phyloP scores from a whole-genome alignment of 2,329 filamentous ascomycete species.

The Colletotrichum gigasporum region DNA sequence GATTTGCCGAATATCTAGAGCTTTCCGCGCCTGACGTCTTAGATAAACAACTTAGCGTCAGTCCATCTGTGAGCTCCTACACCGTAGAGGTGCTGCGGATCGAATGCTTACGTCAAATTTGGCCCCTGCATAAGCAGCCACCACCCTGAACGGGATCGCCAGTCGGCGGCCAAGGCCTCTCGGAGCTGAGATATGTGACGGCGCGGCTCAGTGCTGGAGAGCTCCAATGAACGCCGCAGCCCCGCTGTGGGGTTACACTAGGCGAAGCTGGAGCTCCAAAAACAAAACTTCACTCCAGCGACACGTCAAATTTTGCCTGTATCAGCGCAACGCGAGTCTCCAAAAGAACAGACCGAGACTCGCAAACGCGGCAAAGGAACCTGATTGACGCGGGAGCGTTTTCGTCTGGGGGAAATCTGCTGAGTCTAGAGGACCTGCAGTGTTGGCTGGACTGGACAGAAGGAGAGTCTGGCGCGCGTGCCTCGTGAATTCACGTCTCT shows the following conservation, averaged over 20 bases:
- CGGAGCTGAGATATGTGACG: slow-evolving; percentile 3
- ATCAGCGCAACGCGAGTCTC: background rate
- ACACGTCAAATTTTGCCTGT: background rate
- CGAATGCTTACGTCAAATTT: background rate
- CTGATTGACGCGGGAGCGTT: too few species aligned
- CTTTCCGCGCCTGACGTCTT: too few species aligned
- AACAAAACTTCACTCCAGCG: slow-evolving; percentile 16
- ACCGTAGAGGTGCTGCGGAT: too few species aligned
- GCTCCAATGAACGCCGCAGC: slow-evolving; percentile 15
- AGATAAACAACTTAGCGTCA: too few species aligned
- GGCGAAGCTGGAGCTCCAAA: slow-evolving; percentile 11
- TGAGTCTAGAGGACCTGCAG: background rate
- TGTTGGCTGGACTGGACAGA: background rate
- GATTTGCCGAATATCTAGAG: too few species aligned
- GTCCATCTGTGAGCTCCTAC: too few species aligned
- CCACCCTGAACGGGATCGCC: background rate
- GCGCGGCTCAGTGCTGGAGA: slow-evolving; percentile 5
- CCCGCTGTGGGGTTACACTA: slow-evolving; percentile 27
- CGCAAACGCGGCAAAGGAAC: background rate
- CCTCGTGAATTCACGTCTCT: slow-evolving; percentile 3
- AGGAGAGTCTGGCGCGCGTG: slow-evolving; percentile 1
- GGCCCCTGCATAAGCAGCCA: background rate
- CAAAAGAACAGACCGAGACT: background rate
- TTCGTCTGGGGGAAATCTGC: background rate
- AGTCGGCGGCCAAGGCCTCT: background rate